Base-by-base conservation (phyloP, 371 early-diverging fungal species). In the Syncephalastrum monosporum region DNA sequence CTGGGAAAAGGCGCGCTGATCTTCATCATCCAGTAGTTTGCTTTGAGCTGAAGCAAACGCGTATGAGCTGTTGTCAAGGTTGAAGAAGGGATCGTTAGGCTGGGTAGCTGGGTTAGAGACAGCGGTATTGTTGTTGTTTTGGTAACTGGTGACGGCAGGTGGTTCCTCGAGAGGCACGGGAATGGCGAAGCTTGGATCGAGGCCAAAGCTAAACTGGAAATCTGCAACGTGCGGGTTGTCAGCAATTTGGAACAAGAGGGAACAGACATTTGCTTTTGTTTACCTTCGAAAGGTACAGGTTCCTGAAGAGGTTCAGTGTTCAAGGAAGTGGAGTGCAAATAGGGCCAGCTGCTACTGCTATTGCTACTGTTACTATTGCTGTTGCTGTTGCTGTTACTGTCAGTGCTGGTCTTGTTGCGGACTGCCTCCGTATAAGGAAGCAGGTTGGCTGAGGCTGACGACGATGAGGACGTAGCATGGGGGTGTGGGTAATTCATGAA, bases 271-370 rank as follows among this genome's bases (percentile, higher is more conserved):
- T 2, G 38, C 42, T 19, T 29, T 19, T 15, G 44, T 21, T 62
- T 69, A 75, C 78, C 75, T 64, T 78, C 78, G 57, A 75, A 78
- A 25, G 78, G 69, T 21, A 74, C 78, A 29, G 78, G 78, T 53
- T 78, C 78, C 60, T 64, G 68, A 17, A 78, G 53, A 17, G 74
- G 75, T 47, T 65, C 65, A 55, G 46, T 33, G 12, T 33, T 33
- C 2, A 33, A 33, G 12, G 38, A 10, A 33, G 38, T 33, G 38
- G 38, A 33, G 10, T 33, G 38, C 38, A 33, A 33, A 33, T 33
- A 33, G 38, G 3, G 38, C 38, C 38, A 33, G 38, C 38, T 33
- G 38, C 12, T 33, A 33, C 38, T 33, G 38, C 8, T 10, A 10
- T 0, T 33, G 38, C 2, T 12, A 10, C 8, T 10, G 10, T 10